Evolutionary conservation across 2,329 filamentous ascomycete genomes (phyloP).

Genomic region (Penicillium sp.): DNA sequence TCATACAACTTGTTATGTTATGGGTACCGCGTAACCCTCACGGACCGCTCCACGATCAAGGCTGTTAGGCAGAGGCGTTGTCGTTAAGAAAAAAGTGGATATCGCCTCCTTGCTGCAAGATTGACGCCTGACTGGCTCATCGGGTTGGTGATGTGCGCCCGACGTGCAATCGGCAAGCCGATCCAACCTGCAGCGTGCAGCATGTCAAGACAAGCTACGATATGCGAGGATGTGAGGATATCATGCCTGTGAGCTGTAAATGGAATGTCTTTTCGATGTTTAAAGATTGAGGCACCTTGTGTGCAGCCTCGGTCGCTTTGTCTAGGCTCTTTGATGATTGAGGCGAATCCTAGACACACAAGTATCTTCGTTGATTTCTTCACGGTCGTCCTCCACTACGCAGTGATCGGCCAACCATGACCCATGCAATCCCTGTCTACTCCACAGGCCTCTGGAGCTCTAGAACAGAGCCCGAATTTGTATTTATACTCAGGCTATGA

Average conservation of each 20-base stretch:
- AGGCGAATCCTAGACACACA: not conserved
- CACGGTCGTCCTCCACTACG: not conserved
- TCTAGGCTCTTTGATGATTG: not conserved
- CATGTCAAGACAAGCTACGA: not conserved
- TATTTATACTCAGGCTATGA: not conserved
- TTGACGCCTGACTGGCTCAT: slow-evolving; percentile 7
- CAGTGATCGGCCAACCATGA: slow-evolving; percentile 1
- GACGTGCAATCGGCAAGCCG: slow-evolving; percentile 10
- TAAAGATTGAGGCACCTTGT: not conserved
- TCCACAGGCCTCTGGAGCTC: not conserved
- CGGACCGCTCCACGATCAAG: slow-evolving; percentile 1
- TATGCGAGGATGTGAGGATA: not conserved
- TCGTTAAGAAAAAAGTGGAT: slow-evolving; percentile 1
- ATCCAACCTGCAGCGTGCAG: not conserved
- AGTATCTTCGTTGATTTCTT: not conserved
- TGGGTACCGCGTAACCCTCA: slow-evolving; percentile 1
- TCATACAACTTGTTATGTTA: not conserved
- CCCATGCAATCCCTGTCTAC: not conserved
- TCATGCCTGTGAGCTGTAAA: not conserved
- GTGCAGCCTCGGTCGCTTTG: not conserved
- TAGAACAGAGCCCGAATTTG: slow-evolving; percentile 1
- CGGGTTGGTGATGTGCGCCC: slow-evolving; percentile 5
- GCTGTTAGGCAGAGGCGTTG: not conserved
- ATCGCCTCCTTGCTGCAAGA: not conserved
- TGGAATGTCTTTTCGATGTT: too few relatives aligned